A percentile compares a stretch with the other conserved stretches of the same genome.
phyloP scores from a whole-genome alignment of 108 stramenopile species.

The Nitzschia sp. region DNA sequence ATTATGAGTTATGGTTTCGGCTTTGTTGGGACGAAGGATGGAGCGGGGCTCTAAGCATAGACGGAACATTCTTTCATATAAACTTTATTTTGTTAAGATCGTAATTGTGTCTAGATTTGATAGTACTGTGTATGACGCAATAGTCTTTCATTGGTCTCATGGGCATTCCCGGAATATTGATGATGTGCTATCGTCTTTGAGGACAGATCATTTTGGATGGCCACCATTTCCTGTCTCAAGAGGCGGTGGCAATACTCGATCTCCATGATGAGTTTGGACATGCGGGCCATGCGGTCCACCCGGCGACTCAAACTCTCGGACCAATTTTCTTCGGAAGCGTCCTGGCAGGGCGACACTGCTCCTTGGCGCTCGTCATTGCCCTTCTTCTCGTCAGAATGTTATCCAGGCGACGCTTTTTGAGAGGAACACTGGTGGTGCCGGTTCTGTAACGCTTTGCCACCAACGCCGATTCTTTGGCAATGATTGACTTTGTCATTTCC shows the following conservation, averaged over 20 bases:
- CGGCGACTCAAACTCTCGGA: neutral
- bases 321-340: constrained; percentile 1
- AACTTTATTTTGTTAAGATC: too few relatives aligned
- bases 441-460: neutral
- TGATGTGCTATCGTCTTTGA: too few relatives aligned
- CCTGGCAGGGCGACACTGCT: neutral
- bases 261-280: constrained; percentile 12
- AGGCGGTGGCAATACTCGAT: constrained; percentile 6
- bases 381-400: too few relatives aligned
- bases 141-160: too few relatives aligned
- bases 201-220: constrained; percentile 1
- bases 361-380: too few relatives aligned
- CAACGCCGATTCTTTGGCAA: neutral
- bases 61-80: too few relatives aligned
- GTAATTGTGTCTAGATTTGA: too few relatives aligned
- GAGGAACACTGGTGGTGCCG: neutral
- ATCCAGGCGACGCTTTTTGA: neutral
- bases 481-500: neutral
- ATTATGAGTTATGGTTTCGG: too few relatives aligned
- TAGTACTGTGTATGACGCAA: too few relatives aligned
- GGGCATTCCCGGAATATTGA: too few relatives aligned
- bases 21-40: too few relatives aligned
- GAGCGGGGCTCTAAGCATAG: too few relatives aligned
- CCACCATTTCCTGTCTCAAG: neutral
- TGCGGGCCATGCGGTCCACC: constrained; percentile 1